These are phyloP conservation scores for Inga leiocalycina DNA, from an alignment of 306 rosid species.

Conservation along the genomic window DNA sequence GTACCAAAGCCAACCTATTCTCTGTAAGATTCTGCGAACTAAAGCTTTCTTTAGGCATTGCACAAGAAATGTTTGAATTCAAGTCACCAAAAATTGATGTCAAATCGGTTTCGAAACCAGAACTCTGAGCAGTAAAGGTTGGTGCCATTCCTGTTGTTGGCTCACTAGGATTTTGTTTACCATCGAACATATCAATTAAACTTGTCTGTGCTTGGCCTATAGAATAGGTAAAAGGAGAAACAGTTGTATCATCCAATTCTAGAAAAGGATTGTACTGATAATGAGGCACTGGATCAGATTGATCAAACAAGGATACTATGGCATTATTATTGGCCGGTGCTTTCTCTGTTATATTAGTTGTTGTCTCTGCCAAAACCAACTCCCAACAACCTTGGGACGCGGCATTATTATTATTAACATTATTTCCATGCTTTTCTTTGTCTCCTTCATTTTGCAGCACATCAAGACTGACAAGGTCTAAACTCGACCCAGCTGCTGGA, in stretches of 20 bases:
- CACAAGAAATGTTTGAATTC: neutral
- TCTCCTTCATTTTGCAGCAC: conserved; percentile 19
- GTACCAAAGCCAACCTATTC: neutral
- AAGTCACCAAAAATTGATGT: neutral
- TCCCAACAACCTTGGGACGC: conserved; percentile 56
- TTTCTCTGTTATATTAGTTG: conserved; percentile 25
- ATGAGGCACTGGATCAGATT: conserved; percentile 31
- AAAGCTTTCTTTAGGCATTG: neutral
- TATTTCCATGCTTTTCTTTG: neutral
- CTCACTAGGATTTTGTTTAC: neutral
- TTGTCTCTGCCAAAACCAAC: conserved; percentile 50
- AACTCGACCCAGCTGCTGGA: conserved; percentile 27
- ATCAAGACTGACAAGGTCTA: conserved; percentile 34
- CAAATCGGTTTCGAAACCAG: neutral
- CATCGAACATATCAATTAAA: neutral
- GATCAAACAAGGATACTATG: conserved; percentile 30
- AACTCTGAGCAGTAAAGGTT: neutral
- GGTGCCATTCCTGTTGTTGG: neutral
- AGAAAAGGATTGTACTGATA: conserved; percentile 71
- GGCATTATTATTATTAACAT: neutral
- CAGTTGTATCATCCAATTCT: conserved; percentile 48
- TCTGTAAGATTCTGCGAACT: neutral
- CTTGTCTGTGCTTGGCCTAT: neutral
- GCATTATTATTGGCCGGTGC: conserved; percentile 13
- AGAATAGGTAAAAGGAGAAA: conserved; percentile 8